Evolutionary conservation across 306 rosid genomes (phyloP).

Genomic region (Prunus salicina): DNA sequence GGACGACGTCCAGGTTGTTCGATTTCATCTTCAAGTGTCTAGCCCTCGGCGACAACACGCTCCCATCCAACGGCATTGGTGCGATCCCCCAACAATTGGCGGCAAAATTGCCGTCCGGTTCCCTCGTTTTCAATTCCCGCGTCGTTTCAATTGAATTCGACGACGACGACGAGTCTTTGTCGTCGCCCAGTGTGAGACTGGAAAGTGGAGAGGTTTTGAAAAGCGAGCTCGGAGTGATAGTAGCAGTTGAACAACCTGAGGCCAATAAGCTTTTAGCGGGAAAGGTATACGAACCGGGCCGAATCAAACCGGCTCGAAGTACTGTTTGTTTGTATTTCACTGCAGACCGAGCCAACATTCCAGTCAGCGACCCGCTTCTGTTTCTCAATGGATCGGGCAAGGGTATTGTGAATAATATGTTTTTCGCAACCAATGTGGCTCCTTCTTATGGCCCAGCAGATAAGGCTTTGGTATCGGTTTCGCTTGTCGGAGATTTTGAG

Average conservation of each 20-base stretch:
- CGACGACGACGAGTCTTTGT: background rate
- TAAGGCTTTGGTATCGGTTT: conserved; percentile 56
- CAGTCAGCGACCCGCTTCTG: conserved; percentile 53
- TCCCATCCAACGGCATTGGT: conserved; percentile 73
- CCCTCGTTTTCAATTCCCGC: conserved; percentile 49
- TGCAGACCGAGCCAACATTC: conserved; percentile 39
- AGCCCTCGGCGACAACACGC: conserved; percentile 83
- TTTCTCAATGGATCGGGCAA: conserved; percentile 76
- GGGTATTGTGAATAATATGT: conserved; percentile 89
- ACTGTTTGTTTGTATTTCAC: conserved; percentile 70
- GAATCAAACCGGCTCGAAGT: conserved; percentile 56
- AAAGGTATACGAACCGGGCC: conserved; percentile 19
- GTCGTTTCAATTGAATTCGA: conserved; percentile 46
- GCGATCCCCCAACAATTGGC: conserved; percentile 76
- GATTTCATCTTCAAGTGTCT: conserved; percentile 85
- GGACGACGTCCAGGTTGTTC: conserved; percentile 71
- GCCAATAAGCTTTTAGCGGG: conserved; percentile 41
- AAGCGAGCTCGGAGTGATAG: conserved; percentile 66
- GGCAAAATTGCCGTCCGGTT: conserved; percentile 45
- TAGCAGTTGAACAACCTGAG: conserved; percentile 74
- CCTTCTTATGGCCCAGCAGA: conserved; percentile 65
- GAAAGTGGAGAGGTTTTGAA: conserved; percentile 54
- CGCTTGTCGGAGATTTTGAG: conserved; percentile 60
- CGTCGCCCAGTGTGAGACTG: conserved; percentile 41
- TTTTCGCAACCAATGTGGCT: conserved; percentile 82